Evolutionary conservation across 306 rosid species (phyloP), one percentile per base, ranked within the genome.

Genomic region (Lablab purpureus): DNA sequence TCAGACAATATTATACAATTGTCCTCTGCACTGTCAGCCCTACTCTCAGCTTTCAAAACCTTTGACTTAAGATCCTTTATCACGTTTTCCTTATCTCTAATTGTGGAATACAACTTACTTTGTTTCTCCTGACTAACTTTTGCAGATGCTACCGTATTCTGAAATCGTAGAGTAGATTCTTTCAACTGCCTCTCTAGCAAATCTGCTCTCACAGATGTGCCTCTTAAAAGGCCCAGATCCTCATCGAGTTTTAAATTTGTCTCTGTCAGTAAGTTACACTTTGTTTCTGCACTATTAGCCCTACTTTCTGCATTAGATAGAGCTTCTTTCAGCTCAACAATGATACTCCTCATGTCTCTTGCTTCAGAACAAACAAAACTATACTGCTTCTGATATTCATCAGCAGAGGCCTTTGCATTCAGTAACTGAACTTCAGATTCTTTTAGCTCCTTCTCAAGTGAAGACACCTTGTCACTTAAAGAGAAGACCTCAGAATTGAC

Each of bases 61-160:
- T 88, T 91, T 74, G 77, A 79, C 85, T 88, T 89, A 37, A 93
- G 89, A 82, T 88, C 89, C 84, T 72, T 43, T 47, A 90, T 91
- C 87, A 93, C 74, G 82, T 67, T 79, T 75, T 91, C 88, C 98
- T 90, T 91, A 73, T 93, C 95, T 19, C 30, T 52, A 69, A 90
- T 88, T 64, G 93, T 74, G 19, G 90, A 83, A 82, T 82, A 51
- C 78, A 91, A 73, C 91, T 85, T 76, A 60, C 13, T 83, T 78
- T 87, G 93, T 77, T 93, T 91, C 87, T 91, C 93, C 51, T 85
- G 87, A 85, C 87, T 77, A 73, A 92, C 98, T 83, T 89, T 89
- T 62, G 91, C 86, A 84, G 91, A 83, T 67, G 95, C 93, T 71
- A 82, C 62, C 28, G 84, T 88, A 75, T 80, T 81, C 86, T 86